Base-by-base conservation (phyloP, 805 yeast genomes). In the Ogataea paraovalis region DNA sequence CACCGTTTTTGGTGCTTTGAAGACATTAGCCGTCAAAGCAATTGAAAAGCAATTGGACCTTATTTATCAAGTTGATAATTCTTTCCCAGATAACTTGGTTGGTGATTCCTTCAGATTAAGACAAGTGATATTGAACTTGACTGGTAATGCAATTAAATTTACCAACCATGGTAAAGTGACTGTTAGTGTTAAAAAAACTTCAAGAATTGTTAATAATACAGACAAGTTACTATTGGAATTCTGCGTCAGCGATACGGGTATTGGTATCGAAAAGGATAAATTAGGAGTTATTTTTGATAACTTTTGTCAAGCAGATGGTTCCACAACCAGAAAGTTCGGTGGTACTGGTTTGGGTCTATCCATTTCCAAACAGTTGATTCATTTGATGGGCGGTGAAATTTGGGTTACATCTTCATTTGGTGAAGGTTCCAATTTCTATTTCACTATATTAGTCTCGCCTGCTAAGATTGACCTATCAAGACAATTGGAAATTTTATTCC, bases 261-360 rank as follows among this genome's bases (percentile, higher is more conserved):
- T 89, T 54, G 96, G 96, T 55, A 88, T 88, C 56, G 88, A 84
- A 59, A 81, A 80, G 60, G 96, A 89, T 59, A 88, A 88, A 61
- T 72, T 88, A 33, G 96, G 88, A 28, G 74, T 89, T 38, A 89
- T 88, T 57, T 88, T 88, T 60, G 96, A 88, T 60, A 88, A 92
- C 2, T 88, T 88, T 70, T 85, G 96, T 56, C 96, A 88, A 65
- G 96, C 96, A 8, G 96, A 88, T 68, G 96, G 96, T 38, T 87
- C 96, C 4, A 88, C 96, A 2, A 88, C 96, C 1, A 78, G 96
- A 64, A 87, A 87, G 66, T 89, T 88, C 64, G 96, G 96, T 58
- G 96, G 96, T 60, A 89, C 96, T 3, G 96, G 96, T 53, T 73
- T 88, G 41, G 96, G 96, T 16, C 73, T 88, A 47, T 86, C 95